Evolutionary conservation across 768 basidiomycete species (phyloP).

Genomic region (Amanita subjunquillea): DNA sequence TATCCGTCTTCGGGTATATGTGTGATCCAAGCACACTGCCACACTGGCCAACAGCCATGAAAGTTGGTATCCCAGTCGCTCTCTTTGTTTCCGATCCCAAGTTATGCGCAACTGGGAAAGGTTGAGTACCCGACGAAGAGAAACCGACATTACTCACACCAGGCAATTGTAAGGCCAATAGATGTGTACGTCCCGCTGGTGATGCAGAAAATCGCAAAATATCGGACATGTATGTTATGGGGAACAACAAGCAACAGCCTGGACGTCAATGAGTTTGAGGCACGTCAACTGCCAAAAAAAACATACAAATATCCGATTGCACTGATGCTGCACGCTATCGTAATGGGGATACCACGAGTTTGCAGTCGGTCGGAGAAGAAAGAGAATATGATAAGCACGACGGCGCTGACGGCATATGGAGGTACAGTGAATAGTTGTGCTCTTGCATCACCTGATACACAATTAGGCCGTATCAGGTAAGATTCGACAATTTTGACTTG

Average conservation of each 20-base stretch:
- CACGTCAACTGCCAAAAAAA: background rate
- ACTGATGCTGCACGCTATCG: slow-evolving; percentile 31
- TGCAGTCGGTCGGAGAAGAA: slow-evolving; percentile 60
- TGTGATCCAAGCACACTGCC: slow-evolving; percentile 72
- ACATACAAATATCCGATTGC: slow-evolving; percentile 56
- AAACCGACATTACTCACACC: slow-evolving; percentile 43
- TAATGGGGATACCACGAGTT: slow-evolving; percentile 42
- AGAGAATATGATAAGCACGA: slow-evolving; percentile 48
- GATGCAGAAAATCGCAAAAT: slow-evolving; percentile 73
- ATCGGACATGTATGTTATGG: slow-evolving; percentile 49
- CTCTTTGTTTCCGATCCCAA: slow-evolving; percentile 71
- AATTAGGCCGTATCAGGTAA: background rate
- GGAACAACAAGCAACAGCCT: slow-evolving; percentile 48
- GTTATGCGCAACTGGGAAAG: slow-evolving; percentile 50
- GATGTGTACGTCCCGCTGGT: slow-evolving; percentile 69
- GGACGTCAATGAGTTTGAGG: background rate
- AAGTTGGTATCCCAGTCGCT: slow-evolving; percentile 67
- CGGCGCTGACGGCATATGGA: slow-evolving; percentile 64
- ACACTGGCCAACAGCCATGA: slow-evolving; percentile 74
- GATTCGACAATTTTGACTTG: slow-evolving; percentile 21
- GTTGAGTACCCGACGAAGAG: slow-evolving; percentile 1
- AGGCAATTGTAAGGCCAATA: slow-evolving; percentile 66
- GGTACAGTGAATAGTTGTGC: slow-evolving; percentile 74
- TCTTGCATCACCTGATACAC: slow-evolving; percentile 40
- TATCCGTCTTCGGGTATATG: slow-evolving; percentile 53